Base-by-base conservation (phyloP, 2,329 filamentous ascomycete genomes). In the Aulographum hederae region DNA sequence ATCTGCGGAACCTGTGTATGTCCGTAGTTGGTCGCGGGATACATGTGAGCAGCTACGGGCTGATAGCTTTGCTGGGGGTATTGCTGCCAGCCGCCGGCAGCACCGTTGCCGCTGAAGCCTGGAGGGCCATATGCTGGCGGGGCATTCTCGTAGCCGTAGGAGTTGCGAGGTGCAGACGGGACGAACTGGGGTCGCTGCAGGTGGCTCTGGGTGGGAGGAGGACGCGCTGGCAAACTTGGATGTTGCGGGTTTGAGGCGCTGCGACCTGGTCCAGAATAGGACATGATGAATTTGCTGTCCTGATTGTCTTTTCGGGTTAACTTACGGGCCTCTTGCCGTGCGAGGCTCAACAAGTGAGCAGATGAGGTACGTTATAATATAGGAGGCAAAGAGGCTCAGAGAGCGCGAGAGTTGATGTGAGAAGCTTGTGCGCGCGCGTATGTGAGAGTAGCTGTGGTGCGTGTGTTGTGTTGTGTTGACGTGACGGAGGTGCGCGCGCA, bases 211-310 rank as follows among this genome's bases (percentile, higher is more conserved):
- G 81, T 81, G 25, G 91, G 75, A 43, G 77, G 80, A 47, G 51
- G 67, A 58, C 45, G 58, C 26, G 56, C 52, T 44, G 47, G 53
- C 43, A 51, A 38, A 39, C 50, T 44, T 32, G 47, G 38, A 41
- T 46, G 23, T 28, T 28, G 6, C 46, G 51, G 48, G 47, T 53
- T 62, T 52, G 54, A 43, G 44, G 50, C 40, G 39, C 51, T 57
- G 39, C 69, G 60, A 67, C 78, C 78, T 81, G 80, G 77, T 51
- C 75, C 76, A 58, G 78, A 76, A 67, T 81, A 81, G 58, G 78
- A 76, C 80, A 86, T 86, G 60, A 62, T 64, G 61, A 63, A 61
- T 32, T 18, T 8, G 14, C 8, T 16, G 11, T 32, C 11, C 14
- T 32, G 3, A 23, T 26, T 20, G 15, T 12, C 11, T n/a, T n/a